Conservation (phyloP, 306 rosid genomes). For the Quercus berberidifolia region DNA sequence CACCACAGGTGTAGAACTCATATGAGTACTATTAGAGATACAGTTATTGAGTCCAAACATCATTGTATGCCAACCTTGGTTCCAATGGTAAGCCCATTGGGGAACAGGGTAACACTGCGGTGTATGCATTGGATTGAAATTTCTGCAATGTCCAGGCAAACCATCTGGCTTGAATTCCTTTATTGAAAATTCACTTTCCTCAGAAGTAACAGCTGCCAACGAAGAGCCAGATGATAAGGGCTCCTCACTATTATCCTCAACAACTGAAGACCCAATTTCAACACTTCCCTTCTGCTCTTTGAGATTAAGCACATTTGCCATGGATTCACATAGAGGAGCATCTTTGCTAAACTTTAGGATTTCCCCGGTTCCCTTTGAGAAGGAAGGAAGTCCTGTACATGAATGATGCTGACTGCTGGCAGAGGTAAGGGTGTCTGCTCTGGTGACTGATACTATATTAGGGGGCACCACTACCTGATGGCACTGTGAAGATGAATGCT, state of each 20-base stretch:
- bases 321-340: slow-evolving; percentile 44
- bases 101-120: slow-evolving; percentile 37
- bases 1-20: slow-evolving; percentile 33
- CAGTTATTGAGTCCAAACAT: slow-evolving; percentile 18
- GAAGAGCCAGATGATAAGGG: slow-evolving; percentile 30
- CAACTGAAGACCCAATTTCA: slow-evolving; percentile 24
- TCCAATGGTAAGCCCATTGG: slow-evolving; percentile 48
- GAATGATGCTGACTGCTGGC: slow-evolving; percentile 3
- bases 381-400: slow-evolving; percentile 14
- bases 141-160: slow-evolving; percentile 13
- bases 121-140: slow-evolving; percentile 29
- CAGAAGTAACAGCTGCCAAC: slow-evolving; percentile 21
- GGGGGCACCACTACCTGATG: slow-evolving; percentile 19
- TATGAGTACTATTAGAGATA: slow-evolving; percentile 21
- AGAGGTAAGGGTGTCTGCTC: slow-evolving; percentile 18
- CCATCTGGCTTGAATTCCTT: slow-evolving; percentile 27
- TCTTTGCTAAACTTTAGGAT: slow-evolving; percentile 16
- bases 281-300: slow-evolving; percentile 20
- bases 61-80: slow-evolving; percentile 43
- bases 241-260: slow-evolving; percentile 27
- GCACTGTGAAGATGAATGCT: slow-evolving; percentile 23
- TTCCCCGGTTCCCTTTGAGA: slow-evolving; percentile 22
- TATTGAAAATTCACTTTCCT: slow-evolving; percentile 22
- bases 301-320: slow-evolving; percentile 36
- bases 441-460: slow-evolving; percentile 21